A percentile compares a stretch with the other conserved stretches of the same genome.
phyloP scores from a whole-genome alignment of 1,284 basidiomycete genomes.

The Papiliotrema fonsecae region DNA sequence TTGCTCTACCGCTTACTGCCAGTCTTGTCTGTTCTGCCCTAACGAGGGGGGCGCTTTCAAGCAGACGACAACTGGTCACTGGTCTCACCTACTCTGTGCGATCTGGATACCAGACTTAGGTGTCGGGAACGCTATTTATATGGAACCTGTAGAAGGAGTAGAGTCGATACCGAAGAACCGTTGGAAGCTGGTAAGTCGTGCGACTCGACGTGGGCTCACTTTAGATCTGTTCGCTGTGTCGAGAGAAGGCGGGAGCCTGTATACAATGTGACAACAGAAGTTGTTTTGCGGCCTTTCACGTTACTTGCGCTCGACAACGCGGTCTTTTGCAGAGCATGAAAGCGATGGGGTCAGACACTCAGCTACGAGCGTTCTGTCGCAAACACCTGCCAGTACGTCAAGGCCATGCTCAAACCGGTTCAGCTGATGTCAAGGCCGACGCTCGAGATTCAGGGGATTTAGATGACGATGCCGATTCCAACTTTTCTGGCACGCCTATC shows the following conservation, averaged over 20 bases:
- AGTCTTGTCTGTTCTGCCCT: constrained; percentile 92
- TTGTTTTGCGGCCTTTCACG: constrained; percentile 92
- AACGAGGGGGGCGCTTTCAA: constrained; percentile 98
- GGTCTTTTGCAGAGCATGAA: constrained; percentile 84
- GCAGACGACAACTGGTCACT: constrained; percentile 86
- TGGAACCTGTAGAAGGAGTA: constrained; percentile 94
- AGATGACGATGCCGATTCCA: constrained; percentile 17
- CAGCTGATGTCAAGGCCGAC: constrained; percentile 13
- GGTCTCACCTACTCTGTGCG: constrained; percentile 95
- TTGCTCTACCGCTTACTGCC: constrained; percentile 3
- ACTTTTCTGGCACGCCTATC: constrained; percentile 7
- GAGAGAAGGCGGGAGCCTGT: constrained; percentile 77
- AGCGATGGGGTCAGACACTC: constrained; percentile 52
- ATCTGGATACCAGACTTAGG: constrained; percentile 97
- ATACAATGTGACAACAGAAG: constrained; percentile 91
- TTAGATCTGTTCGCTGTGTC: constrained; percentile 83
- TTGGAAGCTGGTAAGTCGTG: constrained; percentile 73
- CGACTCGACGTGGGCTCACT: not conserved
- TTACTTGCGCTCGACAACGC: constrained; percentile 85
- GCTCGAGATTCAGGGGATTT: constrained; percentile 9
- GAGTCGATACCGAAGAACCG: constrained; percentile 83
- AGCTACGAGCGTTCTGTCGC: constrained; percentile 74
- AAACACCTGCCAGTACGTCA: constrained; percentile 76
- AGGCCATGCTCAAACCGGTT: constrained; percentile 24
- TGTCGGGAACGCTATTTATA: constrained; percentile 91